These are phyloP conservation scores for Pholiota molesta DNA, from an alignment of 768 basidiomycete species.

Conservation along the genomic window DNA sequence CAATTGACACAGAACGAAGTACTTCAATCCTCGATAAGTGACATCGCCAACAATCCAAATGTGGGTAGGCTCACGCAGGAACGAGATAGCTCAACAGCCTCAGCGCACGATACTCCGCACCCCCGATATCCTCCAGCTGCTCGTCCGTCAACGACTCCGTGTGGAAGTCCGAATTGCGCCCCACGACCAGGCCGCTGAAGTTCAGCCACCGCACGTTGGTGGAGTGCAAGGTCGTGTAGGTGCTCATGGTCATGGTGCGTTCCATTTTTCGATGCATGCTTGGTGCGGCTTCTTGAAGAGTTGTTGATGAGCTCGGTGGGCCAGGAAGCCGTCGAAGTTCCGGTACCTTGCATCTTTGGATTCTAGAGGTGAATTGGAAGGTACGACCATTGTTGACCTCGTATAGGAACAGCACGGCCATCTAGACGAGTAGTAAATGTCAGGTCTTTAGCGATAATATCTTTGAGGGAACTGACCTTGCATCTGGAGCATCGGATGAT, in stretches of 20 bases:
- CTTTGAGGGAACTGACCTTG: constrained; percentile 4
- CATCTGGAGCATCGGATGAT: constrained; percentile 20
- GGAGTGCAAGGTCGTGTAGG: constrained; percentile 45
- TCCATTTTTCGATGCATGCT: constrained; percentile 44
- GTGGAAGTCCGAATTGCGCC: constrained; percentile 61
- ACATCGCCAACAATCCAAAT: not conserved
- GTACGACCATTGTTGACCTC: constrained; percentile 34
- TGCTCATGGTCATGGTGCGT: constrained; percentile 54
- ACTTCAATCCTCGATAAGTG: constrained; percentile 46
- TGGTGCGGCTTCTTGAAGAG: constrained; percentile 47
- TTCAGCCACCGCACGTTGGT: constrained; percentile 39
- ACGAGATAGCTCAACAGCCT: constrained; percentile 52
- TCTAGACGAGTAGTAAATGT: constrained; percentile 3
- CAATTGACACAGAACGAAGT: constrained; percentile 63
- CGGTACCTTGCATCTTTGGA: constrained; percentile 34
- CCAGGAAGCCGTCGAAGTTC: constrained; percentile 51
- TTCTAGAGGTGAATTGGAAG: constrained; percentile 3
- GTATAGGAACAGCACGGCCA: constrained; percentile 19
- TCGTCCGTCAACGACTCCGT: constrained; percentile 61
- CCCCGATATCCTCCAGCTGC: constrained; percentile 73
- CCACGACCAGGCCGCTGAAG: constrained; percentile 48
- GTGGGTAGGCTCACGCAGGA: constrained; percentile 35
- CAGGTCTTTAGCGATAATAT: no score
- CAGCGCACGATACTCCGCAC: constrained; percentile 74
- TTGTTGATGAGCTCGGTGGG: constrained; percentile 36